A percentile compares a stretch with the other conserved stretches of the same genome.
Evolutionary conservation across 2,329 filamentous ascomycete species (phyloP).

Genomic region (Aschersonia sp.): DNA sequence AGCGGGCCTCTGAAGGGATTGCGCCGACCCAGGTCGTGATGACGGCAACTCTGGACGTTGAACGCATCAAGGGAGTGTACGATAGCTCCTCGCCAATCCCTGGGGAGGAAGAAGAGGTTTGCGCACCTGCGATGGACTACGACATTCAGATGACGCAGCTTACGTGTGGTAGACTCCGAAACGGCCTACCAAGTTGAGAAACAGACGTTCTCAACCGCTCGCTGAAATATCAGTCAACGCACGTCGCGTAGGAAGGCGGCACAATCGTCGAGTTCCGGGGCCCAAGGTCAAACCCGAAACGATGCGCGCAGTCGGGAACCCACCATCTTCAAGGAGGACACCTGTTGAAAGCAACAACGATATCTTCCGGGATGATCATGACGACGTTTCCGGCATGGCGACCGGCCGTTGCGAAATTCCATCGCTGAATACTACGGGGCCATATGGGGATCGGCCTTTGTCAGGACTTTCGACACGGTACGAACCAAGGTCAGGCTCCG

Average conservation of each 20-base stretch:
- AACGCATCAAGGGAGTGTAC: conserved; percentile 43
- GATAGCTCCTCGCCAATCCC: conserved; percentile 36
- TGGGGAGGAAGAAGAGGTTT: conserved; percentile 27
- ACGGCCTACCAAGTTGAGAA: conserved; percentile 14
- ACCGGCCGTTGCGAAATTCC: not conserved
- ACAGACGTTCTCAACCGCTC: conserved; percentile 17
- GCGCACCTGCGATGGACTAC: conserved; percentile 7
- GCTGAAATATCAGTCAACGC: conserved; percentile 20
- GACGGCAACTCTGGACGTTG: conserved; percentile 32
- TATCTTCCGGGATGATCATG: conserved; percentile 16
- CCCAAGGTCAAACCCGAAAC: conserved; percentile 7
- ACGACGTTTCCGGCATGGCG: conserved; percentile 11
- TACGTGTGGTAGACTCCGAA: conserved; percentile 12
- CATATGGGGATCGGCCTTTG: conserved; percentile 10
- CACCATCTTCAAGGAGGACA: conserved; percentile 1
- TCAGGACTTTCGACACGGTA: conserved; percentile 7
- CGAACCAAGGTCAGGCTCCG: conserved; percentile 11
- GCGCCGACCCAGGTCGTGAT: conserved; percentile 52
- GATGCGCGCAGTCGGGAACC: conserved; percentile 1
- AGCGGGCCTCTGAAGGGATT: conserved; percentile 47
- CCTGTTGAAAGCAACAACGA: conserved; percentile 12
- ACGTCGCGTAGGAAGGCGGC: conserved; percentile 13
- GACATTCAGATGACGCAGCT: not conserved
- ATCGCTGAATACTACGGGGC: conserved; percentile 10
- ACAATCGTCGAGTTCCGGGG: conserved; percentile 10